phyloP scores from a whole-genome alignment of 352 stramenopile species.

The Globisporangium radiosum region DNA sequence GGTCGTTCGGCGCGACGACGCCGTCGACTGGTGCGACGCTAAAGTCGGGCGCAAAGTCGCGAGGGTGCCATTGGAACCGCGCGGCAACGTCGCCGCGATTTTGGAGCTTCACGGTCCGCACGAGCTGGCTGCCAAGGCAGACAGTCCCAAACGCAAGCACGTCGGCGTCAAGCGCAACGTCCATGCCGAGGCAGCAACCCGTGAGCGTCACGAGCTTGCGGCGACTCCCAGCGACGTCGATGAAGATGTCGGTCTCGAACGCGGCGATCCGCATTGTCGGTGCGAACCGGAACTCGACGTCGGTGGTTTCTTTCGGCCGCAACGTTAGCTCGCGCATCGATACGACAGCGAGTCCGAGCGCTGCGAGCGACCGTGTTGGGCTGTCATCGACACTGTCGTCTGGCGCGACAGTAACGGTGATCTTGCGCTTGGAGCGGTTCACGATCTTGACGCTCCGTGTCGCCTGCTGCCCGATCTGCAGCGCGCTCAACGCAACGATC shows the following conservation, averaged over 20 bases:
- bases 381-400: not conserved
- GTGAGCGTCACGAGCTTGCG: conserved; percentile 78
- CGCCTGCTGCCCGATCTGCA: conserved; percentile 78
- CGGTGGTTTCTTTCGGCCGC: conserved; percentile 64
- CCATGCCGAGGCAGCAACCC: conserved; percentile 87
- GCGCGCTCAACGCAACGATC: conserved; percentile 67
- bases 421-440: conserved; percentile 81
- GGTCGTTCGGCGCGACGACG: conserved; percentile 71
- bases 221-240: conserved; percentile 56
- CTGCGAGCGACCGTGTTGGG: conserved; percentile 22
- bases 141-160: conserved; percentile 87
- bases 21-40: conserved; percentile 73
- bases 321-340: conserved; percentile 59
- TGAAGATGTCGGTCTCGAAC: conserved; percentile 62
- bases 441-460: conserved; percentile 71
- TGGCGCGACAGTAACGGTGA: conserved; percentile 34
- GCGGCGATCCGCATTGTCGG: conserved; percentile 52
- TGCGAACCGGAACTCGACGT: conserved; percentile 72
- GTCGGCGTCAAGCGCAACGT: conserved; percentile 86
- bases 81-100: conserved; percentile 88
- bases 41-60: conserved; percentile 79
- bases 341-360: conserved; percentile 55
- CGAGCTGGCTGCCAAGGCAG: conserved; percentile 79
- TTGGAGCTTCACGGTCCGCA: conserved; percentile 81
- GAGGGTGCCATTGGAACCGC: conserved; percentile 84